A percentile compares a stretch with the other conserved stretches of the same genome.
phyloP scores from a whole-genome alignment of 2,329 filamentous ascomycete genomes.

The Plenodomus biglobosus region DNA sequence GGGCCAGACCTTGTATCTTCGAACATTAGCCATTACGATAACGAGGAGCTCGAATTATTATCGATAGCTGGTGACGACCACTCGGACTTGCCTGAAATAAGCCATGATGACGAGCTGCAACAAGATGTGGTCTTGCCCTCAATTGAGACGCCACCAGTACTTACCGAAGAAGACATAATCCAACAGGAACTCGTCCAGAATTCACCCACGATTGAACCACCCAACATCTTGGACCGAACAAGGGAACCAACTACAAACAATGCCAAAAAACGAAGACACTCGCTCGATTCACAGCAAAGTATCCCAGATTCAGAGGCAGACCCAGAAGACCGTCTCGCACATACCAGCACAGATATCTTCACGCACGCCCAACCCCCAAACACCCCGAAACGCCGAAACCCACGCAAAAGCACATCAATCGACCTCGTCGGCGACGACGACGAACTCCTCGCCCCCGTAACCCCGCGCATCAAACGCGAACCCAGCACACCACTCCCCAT shows the following conservation, averaged over 20 bases:
- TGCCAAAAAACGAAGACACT: neutral
- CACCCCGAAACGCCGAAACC: neutral
- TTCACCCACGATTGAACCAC: slow-evolving; percentile 1
- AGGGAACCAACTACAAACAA: neutral
- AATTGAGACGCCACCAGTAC: slow-evolving; percentile 19
- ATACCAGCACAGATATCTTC: slow-evolving; percentile 2
- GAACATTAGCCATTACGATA: slow-evolving; percentile 27
- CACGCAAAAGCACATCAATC: neutral
- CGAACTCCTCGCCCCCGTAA: slow-evolving; percentile 6
- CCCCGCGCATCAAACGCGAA: slow-evolving; percentile 27
- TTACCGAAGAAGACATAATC: slow-evolving; percentile 18
- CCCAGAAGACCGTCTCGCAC: neutral
- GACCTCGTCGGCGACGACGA: slow-evolving; percentile 10
- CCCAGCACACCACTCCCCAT: slow-evolving; percentile 11
- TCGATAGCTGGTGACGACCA: slow-evolving; percentile 25
- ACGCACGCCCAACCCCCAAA: slow-evolving; percentile 9
- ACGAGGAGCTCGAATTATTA: slow-evolving; percentile 32
- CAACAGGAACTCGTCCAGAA: slow-evolving; percentile 14
- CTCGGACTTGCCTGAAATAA: neutral
- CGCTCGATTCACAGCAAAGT: neutral
- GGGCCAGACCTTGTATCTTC: neutral
- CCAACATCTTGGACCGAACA: neutral
- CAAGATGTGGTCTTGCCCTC: slow-evolving; percentile 28
- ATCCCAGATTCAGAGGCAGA: neutral
- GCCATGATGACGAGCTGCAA: slow-evolving; percentile 4